Evolutionary conservation across 441 rosid species (phyloP), one percentile per base, ranked within the genome.

Genomic region (Erodium moschatum): DNA sequence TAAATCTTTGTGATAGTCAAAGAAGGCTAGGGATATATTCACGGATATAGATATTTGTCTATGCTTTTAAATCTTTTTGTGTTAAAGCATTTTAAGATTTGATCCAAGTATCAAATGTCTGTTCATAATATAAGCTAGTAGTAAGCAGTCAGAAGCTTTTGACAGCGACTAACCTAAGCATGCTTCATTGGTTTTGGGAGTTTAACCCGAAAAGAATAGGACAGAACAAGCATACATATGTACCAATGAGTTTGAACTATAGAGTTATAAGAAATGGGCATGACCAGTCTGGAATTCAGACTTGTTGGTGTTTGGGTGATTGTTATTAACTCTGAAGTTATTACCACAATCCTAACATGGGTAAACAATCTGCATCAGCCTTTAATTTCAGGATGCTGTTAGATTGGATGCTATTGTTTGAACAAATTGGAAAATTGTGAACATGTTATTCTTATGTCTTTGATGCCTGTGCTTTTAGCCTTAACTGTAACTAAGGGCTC

Each of bases 181-280:
- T 58, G 29, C 63, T 58, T 21, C 11, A 7, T 20, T 58, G 29
- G 29, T 58, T 58, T 58, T 58, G 29, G 15, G 52, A 58, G 9
- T 58, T 7, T 9, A 58, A 58, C 63, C 63, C 0, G 19, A 7
- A 58, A 7, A 58, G 13, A 20, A 58, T 58, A 58, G 27, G 27
- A 58, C 63, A 58, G 27, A 58, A 58, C 63, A 58, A 58, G 29
- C 63, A 58, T 21, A 58, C 63, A 19, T 20, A 58, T 58, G 1
- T 58, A 58, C 63, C 54, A 18, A 20, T 58, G 63, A 58, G 27
- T 58, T 58, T 54, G 24, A 18, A 16, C 11, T 16, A 9, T 44
- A 44, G 24, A 54, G 61, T 54, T 3, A 54, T 7, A 54, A 54
- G 16, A 16, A 5, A 16, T 6, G 24, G 24, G 24, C 24, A 54